Evolutionary conservation across 192 early-diverging fungal species (phyloP).

Genomic region (Cetraspora pellucida): DNA sequence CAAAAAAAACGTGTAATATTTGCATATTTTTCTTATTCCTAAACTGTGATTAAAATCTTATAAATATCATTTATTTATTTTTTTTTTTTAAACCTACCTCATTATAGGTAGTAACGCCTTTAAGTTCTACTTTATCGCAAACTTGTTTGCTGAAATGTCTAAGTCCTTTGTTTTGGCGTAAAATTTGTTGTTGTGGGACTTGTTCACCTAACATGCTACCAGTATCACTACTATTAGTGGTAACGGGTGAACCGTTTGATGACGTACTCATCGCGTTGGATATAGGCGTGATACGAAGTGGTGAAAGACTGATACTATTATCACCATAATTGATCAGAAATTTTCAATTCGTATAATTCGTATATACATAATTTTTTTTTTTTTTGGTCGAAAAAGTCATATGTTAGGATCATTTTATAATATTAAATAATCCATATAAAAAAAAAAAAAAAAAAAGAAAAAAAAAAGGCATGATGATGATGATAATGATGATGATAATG

Average conservation of each 20-base stretch:
- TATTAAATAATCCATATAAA: background rate
- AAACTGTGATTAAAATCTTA: too few species aligned
- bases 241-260: conserved; percentile 18
- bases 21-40: too few species aligned
- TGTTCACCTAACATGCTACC: conserved; percentile 22
- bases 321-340: too few species aligned
- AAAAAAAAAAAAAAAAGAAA: background rate
- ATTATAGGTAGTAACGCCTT: conserved; percentile 65
- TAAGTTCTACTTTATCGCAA: conserved; percentile 61
- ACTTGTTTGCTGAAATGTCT: conserved; percentile 64
- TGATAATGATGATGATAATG: too few species aligned
- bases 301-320: background rate
- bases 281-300: background rate
- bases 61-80: too few species aligned
- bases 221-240: conserved; percentile 26
- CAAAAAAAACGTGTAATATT: conserved; percentile 4
- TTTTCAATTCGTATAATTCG: too few species aligned
- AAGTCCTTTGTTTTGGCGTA: conserved; percentile 55
- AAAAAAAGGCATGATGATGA: background rate
- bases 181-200: conserved; percentile 27
- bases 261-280: background rate
- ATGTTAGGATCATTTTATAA: background rate
- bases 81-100: conserved; percentile 41
- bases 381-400: too few species aligned
- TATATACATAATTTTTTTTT: too few species aligned